These are phyloP conservation scores for Pholiota molesta DNA, from an alignment of 768 basidiomycete genomes.

Conservation along the genomic window DNA sequence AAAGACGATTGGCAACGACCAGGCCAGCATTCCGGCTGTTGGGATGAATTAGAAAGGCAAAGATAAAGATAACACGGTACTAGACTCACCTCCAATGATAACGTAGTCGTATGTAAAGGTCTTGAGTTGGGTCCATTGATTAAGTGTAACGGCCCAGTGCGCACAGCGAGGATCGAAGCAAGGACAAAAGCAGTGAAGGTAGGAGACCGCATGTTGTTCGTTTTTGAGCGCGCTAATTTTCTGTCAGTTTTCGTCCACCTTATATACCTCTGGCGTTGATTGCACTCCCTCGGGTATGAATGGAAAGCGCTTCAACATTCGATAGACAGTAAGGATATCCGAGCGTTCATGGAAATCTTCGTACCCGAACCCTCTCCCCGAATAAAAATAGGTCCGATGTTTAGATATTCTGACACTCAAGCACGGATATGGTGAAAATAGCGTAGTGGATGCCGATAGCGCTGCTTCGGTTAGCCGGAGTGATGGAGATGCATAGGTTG, in stretches of 20 bases:
- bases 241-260: neutral
- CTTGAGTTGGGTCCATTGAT: neutral
- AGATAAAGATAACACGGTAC: neutral
- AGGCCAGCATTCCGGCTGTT: conserved; percentile 53
- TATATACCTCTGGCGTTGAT: neutral
- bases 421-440: neutral
- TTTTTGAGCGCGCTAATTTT: neutral
- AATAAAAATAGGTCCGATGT: neutral
- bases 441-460: neutral
- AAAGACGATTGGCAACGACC: conserved; percentile 54
- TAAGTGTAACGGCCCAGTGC: neutral
- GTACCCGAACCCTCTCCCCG: conserved; percentile 1
- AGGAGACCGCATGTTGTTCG: conserved; percentile 1
- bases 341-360: conserved; percentile 2
- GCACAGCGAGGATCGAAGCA: neutral
- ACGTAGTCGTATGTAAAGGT: conserved; percentile 9
- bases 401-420: neutral
- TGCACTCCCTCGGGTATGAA: neutral
- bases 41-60: neutral
- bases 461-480: conserved; percentile 2
- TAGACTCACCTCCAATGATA: conserved; percentile 9
- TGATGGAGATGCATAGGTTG: conserved; percentile 1
- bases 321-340: conserved; percentile 1
- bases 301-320: neutral
- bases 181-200: conserved; percentile 2